Evolutionary conservation across 2,329 filamentous ascomycete genomes (phyloP).

Genomic region (Venturia aucupariae): DNA sequence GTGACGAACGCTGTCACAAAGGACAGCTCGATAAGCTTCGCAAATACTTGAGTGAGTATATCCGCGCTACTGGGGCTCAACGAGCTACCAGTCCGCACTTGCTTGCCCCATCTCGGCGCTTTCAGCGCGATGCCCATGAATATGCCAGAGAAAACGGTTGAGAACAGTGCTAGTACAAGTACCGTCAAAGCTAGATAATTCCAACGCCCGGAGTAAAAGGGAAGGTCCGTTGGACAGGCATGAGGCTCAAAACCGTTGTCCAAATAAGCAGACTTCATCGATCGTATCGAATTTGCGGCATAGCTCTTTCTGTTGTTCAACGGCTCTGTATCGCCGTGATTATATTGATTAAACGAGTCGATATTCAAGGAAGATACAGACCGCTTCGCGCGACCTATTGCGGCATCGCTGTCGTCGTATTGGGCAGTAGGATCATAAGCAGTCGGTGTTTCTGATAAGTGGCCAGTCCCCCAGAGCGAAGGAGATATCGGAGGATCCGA

Average conservation of each 20-base stretch:
- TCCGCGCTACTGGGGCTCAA: constrained; percentile 56
- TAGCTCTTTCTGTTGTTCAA: constrained; percentile 9
- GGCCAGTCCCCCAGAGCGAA: neutral
- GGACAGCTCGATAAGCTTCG: constrained; percentile 68
- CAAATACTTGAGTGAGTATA: constrained; percentile 57
- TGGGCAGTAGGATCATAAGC: constrained; percentile 10
- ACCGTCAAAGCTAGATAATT: constrained; percentile 40
- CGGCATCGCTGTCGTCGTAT: neutral
- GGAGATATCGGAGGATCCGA: constrained; percentile 9
- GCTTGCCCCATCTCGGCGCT: constrained; percentile 53
- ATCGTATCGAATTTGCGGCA: neutral
- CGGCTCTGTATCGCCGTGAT: constrained; percentile 5
- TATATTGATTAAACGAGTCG: constrained; percentile 5
- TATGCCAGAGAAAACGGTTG: constrained; percentile 54
- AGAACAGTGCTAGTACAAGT: constrained; percentile 47
- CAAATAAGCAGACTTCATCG: constrained; percentile 6
- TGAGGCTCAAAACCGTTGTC: constrained; percentile 26
- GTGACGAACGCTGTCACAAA: constrained; percentile 72
- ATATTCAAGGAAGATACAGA: constrained; percentile 4
- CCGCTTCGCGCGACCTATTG: neutral
- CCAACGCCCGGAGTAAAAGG: constrained; percentile 30
- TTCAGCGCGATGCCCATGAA: constrained; percentile 54
- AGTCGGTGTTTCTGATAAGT: constrained; percentile 3
- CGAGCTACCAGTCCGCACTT: constrained; percentile 43
- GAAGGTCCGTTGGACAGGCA: constrained; percentile 28